Base-by-base conservation (phyloP, 495 filamentous ascomycete genomes). In the Penicillium longicatenatum region DNA sequence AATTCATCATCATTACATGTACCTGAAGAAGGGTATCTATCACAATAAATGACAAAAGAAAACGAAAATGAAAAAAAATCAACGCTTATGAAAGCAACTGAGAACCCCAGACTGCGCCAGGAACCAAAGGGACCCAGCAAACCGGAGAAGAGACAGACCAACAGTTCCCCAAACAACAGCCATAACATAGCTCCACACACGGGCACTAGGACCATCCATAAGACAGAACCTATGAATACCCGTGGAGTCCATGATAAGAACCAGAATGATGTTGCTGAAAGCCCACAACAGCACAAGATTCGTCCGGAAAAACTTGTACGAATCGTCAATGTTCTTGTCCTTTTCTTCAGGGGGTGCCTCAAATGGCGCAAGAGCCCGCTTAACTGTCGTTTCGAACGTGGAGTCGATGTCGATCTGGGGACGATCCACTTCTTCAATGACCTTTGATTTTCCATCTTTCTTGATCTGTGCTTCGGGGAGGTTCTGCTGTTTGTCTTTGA, bases 281-380 rank as follows among this genome's bases (percentile, higher is more conserved):
- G 95, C 86, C 92, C 92, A 97, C 2, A 81, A 69, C 19, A 89
- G 84, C 46, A 95, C 88, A 35, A 97, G 79, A 59, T 86, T 88
- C 1, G 92, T 97, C 69, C 92, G 76, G 89, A 97, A 97, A 74
- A 88, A 88, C 76, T 94, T 96, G 82, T 96, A 97, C 19, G 89
- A 91, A 69, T 97, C 92, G 50, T 96, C 92, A 51, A 95, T 39
- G 22, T 31, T 50, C 20, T 79, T 74, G 46, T 87, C 79, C 20
- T 81, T 82, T 17, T 88, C 84, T 44, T 90, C 80, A 5, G 44
- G 31, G 1, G 57, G 14, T 69, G 62, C 68, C 83, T 93, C 7
- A 24, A 59, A 59, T 43, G 90, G 88, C 16, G 82, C 75, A 59
- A 97, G 72, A 12, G 92, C 92, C 67, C 92, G 86, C 77, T 92